These are phyloP conservation scores for Betula pendula DNA, from an alignment of 306 rosid species.

Conservation along the genomic window DNA sequence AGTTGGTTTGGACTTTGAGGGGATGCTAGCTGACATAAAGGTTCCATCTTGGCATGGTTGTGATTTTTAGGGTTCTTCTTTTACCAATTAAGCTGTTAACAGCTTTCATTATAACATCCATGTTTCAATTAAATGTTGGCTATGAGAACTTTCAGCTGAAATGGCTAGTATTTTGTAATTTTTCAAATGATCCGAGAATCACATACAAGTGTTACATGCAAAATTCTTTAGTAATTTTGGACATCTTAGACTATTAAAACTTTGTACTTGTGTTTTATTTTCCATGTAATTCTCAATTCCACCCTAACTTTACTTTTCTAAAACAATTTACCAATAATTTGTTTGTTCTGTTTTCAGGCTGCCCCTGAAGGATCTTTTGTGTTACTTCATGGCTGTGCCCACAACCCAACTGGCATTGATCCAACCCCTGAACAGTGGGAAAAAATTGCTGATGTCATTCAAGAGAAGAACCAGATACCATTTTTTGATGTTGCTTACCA, in stretches of 20 bases:
- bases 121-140: neutral
- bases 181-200: conserved; percentile 1
- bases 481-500: conserved; percentile 98
- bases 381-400: conserved; percentile 98
- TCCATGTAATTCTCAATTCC: neutral
- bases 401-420: conserved; percentile 98
- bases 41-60: conserved; percentile 34
- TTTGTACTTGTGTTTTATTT: neutral
- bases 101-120: neutral
- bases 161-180: neutral
- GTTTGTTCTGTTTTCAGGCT: conserved; percentile 43
- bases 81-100: neutral
- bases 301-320: neutral
- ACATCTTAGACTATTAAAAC: neutral
- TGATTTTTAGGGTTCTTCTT: neutral
- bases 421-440: conserved; percentile 95
- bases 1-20: conserved; percentile 99
- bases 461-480: conserved; percentile 78
- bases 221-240: conserved; percentile 5
- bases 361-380: conserved; percentile 96
- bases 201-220: conserved; percentile 10
- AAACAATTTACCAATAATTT: neutral
- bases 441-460: conserved; percentile 86
- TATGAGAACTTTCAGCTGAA: neutral
- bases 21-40: conserved; percentile 92